These are phyloP conservation scores for Scutellaria baicalensis DNA, from an alignment of 257 asterid genomes.

Conservation along the genomic window DNA sequence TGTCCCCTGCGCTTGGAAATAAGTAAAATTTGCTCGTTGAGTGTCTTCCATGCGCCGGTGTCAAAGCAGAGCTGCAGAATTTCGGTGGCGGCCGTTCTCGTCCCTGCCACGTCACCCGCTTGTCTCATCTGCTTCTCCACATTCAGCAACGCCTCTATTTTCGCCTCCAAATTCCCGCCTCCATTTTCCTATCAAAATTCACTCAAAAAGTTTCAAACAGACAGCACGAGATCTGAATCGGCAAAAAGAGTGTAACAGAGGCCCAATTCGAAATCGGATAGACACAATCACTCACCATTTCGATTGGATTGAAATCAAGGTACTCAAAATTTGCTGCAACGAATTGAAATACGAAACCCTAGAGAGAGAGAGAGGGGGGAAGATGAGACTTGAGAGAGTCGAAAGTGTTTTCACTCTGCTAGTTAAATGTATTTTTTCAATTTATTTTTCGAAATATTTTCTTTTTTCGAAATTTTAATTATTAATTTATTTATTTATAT, in stretches of 20 bases:
- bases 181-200: constrained; percentile 53
- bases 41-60: constrained; percentile 81
- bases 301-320: not conserved
- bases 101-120: constrained; percentile 78
- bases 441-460: not conserved
- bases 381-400: not conserved
- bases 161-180: constrained; percentile 57
- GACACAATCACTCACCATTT: constrained; percentile 24
- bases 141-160: constrained; percentile 66
- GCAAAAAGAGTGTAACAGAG: not conserved
- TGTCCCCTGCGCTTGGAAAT: constrained; percentile 96
- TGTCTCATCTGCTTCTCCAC: constrained; percentile 98
- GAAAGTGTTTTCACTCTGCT: not conserved
- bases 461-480: not conserved
- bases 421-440: not conserved
- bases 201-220: not conserved
- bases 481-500: not conserved
- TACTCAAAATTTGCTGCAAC: not conserved
- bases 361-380: constrained; percentile 11
- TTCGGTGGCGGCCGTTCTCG: constrained; percentile 77
- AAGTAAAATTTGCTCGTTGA: constrained; percentile 82
- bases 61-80: constrained; percentile 84
- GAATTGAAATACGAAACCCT: constrained; percentile 23
- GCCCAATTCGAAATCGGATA: not conserved
- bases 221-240: constrained; percentile 21